Evolutionary conservation across 768 basidiomycete genomes (phyloP), one percentile per base, ranked within the genome.

Genomic region (Xerocomellus chrysenteron): DNA sequence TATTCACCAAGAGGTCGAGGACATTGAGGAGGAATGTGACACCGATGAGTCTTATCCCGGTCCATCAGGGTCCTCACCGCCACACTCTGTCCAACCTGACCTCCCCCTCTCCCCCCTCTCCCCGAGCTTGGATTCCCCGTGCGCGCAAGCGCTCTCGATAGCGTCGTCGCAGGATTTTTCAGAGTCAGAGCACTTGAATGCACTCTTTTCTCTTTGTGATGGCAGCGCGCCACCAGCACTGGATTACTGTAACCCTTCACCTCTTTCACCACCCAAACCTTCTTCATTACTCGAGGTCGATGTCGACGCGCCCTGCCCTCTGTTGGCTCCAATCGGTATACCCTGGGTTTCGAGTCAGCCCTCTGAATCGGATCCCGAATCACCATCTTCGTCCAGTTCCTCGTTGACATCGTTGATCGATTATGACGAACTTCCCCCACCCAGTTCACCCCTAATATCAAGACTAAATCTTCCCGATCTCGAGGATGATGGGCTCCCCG

Each of bases 31-130:
- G 39, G 61, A 62, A 51, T 57, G 35, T 26, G 68, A 64, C 37
- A 47, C 30, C 37, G 68, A 69, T 60, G 69, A 60, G 52, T 60
- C 48, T 12, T 59, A 50, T 56, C 47, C 59, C 26, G 47, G 45
- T 33, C 24, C 47, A 37, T 60, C 59, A 24, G 46, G 32, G 32
- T 52, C 57, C 30, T 57, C 65, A 32, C 62, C 64, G 54, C 60
- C 63, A 21, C 61, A 52, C 19, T 37, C 61, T 3, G 47, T 44
- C 13, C 62, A 60, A 24, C 47, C 55, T 17, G 58, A 51, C 44
- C 50, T 60, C 11, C 67, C 66, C 11, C 65, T 74, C 9, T 73
- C 75, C 4, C 74, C 75, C 4, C 61, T 75, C 32, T 75, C 74
- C 16, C 75, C 74, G 45, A 66, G 64, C 32, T 74, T 71, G 74